A percentile compares a stretch with the other conserved stretches of the same genome.
phyloP scores from a whole-genome alignment of 305 asterid genomes.

The Fraxinus baroniana region DNA sequence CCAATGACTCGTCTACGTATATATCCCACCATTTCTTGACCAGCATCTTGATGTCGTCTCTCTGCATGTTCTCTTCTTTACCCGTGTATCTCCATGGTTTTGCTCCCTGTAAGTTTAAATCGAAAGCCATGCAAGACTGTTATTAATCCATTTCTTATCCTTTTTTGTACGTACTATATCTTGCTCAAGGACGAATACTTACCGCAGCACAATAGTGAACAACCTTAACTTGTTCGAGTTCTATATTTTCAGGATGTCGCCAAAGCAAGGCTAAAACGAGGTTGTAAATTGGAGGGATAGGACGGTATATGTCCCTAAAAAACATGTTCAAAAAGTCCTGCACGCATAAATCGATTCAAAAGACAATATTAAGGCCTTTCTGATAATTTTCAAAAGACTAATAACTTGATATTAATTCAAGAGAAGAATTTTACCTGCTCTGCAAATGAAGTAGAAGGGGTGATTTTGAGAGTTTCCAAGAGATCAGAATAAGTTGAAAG shows the following conservation, averaged over 20 bases:
- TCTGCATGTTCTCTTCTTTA: constrained; percentile 24
- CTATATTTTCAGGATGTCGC: constrained; percentile 27
- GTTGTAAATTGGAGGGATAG: constrained; percentile 23
- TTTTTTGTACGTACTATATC: neutral
- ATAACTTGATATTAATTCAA: neutral
- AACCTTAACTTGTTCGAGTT: constrained; percentile 18
- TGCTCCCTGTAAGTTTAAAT: constrained; percentile 8
- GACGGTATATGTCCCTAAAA: constrained; percentile 18
- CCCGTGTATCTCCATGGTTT: constrained; percentile 27
- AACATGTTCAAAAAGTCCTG: constrained; percentile 26
- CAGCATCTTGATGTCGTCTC: constrained; percentile 26
- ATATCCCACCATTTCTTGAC: constrained; percentile 28
- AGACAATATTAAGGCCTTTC: neutral
- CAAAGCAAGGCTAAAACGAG: constrained; percentile 27
- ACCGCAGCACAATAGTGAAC: constrained; percentile 28
- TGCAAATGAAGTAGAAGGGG: constrained; percentile 27
- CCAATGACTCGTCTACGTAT: constrained; percentile 19
- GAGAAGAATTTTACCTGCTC: constrained; percentile 19
- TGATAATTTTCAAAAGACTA: neutral
- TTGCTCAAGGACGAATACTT: neutral
- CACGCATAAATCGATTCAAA: neutral
- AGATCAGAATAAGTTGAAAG: constrained; percentile 6
- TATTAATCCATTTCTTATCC: neutral
- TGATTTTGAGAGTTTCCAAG: constrained; percentile 17
- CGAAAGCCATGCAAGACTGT: neutral